Evolutionary conservation across 75 land plant genomes (phyloP).

Genomic region (Selaginella moellendorffii): DNA sequence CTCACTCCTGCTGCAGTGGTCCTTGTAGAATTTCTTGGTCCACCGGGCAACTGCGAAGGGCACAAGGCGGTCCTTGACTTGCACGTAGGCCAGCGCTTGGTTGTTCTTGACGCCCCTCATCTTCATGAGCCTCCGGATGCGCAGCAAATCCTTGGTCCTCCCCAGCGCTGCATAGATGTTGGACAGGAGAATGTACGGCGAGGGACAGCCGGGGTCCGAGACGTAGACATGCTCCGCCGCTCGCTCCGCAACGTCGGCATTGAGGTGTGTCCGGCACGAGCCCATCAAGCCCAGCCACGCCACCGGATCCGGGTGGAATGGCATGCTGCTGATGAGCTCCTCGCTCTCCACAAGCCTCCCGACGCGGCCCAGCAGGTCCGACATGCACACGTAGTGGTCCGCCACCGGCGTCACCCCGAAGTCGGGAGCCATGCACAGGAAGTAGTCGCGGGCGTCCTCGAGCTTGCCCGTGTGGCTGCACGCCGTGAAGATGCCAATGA

Average conservation of each 20-base stretch:
- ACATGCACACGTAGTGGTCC: neutral
- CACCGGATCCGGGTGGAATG: neutral
- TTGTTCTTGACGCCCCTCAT: neutral
- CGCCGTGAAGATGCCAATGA: neutral
- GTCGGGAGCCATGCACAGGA: neutral
- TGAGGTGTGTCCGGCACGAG: neutral
- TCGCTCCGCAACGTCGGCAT: neutral
- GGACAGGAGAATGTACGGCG: neutral
- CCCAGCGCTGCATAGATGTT: neutral
- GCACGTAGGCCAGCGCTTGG: neutral
- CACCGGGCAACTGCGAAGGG: neutral
- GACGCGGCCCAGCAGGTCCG: neutral
- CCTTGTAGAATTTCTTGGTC: neutral
- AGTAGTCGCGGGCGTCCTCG: neutral
- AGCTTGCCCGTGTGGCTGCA: neutral
- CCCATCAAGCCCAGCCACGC: neutral
- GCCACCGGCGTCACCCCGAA: neutral
- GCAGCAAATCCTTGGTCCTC: neutral
- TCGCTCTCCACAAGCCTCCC: neutral
- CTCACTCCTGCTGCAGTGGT: neutral
- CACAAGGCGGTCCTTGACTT: neutral
- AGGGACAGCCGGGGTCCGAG: neutral
- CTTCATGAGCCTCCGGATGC: neutral
- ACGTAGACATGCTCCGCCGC: neutral
- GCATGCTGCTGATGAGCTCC: neutral